phyloP scores from a whole-genome alignment of 495 filamentous ascomycete species.

The Hyaloscypha finlandica region DNA sequence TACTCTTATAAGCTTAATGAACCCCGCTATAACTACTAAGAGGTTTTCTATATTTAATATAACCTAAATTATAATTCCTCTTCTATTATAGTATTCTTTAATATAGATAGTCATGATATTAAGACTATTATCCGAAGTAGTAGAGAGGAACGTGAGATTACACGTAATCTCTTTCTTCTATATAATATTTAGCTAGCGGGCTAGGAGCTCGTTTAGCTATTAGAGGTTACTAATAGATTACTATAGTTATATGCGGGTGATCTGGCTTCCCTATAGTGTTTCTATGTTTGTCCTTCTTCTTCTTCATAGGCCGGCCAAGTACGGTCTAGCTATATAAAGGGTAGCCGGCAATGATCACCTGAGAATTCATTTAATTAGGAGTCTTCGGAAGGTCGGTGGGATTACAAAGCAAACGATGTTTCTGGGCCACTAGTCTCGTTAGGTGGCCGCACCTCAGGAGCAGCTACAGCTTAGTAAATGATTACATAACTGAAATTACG shows the following conservation, averaged over 20 bases:
- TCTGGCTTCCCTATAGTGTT: constrained; percentile 20
- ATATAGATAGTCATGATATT: constrained; percentile 38
- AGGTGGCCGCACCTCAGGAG: background rate
- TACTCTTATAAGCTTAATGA: background rate
- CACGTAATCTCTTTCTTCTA: constrained; percentile 26
- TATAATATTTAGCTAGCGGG: constrained; percentile 8
- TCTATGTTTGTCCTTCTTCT: constrained; percentile 3
- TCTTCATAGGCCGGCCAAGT: too few species aligned
- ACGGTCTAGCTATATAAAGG: too few species aligned
- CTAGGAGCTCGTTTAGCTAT: constrained; percentile 17
- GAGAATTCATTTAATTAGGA: constrained; percentile 3
- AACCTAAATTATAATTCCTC: constrained; percentile 30
- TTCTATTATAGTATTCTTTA: constrained; percentile 33
- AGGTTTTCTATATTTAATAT: constrained; percentile 31
- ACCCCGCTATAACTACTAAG: background rate
- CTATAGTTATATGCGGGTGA: constrained; percentile 20
- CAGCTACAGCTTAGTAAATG: constrained; percentile 10
- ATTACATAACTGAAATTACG: background rate
- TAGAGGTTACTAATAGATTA: constrained; percentile 18
- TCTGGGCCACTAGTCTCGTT: background rate
- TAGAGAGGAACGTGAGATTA: constrained; percentile 34
- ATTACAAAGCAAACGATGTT: background rate
- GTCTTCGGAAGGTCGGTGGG: constrained; percentile 8
- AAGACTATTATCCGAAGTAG: constrained; percentile 28
- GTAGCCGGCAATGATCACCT: background rate